Evolutionary conservation across 345 rosid species (phyloP).

Genomic region (Noccaea bulbosa): DNA sequence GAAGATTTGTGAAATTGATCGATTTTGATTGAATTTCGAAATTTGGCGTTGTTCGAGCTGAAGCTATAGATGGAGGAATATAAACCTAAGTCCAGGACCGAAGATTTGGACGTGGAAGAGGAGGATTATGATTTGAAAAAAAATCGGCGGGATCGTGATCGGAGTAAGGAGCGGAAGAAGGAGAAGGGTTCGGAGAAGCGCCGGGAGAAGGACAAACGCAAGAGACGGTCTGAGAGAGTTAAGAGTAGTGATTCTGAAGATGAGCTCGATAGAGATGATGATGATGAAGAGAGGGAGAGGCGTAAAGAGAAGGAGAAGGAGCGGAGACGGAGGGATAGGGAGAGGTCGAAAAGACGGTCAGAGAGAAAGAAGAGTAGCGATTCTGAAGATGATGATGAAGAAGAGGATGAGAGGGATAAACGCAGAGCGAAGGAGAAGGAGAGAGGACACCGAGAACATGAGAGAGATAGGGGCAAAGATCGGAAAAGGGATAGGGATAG

Average conservation of each 20-base stretch:
- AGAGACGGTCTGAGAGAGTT: constrained; percentile 54
- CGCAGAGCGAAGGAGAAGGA: constrained; percentile 48
- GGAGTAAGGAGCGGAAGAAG: constrained; percentile 58
- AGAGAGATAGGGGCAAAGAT: constrained; percentile 43
- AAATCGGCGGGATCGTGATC: constrained; percentile 55
- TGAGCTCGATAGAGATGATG: constrained; percentile 48
- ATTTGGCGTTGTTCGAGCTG: constrained; percentile 23
- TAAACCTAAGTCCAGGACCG: constrained; percentile 32
- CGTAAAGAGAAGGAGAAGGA: constrained; percentile 45
- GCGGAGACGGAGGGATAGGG: constrained; percentile 53
- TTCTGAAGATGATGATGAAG: constrained; percentile 51
- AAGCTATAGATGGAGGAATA: constrained; percentile 33
- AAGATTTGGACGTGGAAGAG: constrained; percentile 35
- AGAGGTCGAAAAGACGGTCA: constrained; percentile 44
- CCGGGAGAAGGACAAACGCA: constrained; percentile 40
- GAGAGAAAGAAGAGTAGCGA: constrained; percentile 60
- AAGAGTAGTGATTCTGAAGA: constrained; percentile 60
- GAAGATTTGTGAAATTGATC: not conserved
- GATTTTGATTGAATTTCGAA: constrained; percentile 7
- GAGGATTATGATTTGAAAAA: constrained; percentile 54
- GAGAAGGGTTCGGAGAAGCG: constrained; percentile 56
- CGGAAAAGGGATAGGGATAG: constrained; percentile 39
- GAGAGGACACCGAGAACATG: constrained; percentile 45
- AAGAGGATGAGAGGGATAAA: constrained; percentile 50
- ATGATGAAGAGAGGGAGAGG: constrained; percentile 53